These are phyloP conservation scores for Conoideocrella luteorostrata DNA, from an alignment of 2,329 filamentous ascomycete genomes.

Conservation along the genomic window DNA sequence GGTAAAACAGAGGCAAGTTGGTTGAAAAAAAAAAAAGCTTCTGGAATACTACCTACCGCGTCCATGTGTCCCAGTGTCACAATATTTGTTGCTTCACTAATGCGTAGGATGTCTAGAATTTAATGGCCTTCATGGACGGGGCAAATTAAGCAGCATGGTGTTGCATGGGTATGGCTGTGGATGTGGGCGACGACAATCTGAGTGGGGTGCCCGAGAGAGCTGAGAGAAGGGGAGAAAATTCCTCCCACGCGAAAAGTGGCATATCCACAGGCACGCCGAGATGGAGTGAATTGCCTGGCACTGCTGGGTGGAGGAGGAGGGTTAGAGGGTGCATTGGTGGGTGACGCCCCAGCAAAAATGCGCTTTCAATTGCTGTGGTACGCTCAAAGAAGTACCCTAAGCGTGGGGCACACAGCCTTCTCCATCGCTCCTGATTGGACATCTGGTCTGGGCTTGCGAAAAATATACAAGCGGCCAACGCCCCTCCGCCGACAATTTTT, in stretches of 20 bases:
- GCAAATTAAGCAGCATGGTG: no score
- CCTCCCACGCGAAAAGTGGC: background rate
- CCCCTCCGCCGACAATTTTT: conserved; percentile 35
- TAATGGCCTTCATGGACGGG: no score
- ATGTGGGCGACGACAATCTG: no score
- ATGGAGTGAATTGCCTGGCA: no score
- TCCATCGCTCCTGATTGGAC: conserved; percentile 15
- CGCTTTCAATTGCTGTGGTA: conserved; percentile 4
- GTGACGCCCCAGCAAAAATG: conserved; percentile 1
- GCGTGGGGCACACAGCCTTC: conserved; percentile 11
- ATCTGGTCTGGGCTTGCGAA: conserved; percentile 13
- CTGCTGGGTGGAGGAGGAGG: no score
- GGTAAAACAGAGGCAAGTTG: no score
- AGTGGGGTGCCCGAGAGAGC: background rate
- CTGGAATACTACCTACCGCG: no score
- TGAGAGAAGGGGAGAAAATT: background rate
- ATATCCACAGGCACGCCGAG: background rate
- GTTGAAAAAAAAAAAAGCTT: no score
- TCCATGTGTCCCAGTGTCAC: no score
- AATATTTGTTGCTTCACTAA: no score
- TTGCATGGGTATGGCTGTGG: no score
- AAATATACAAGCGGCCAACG: conserved; percentile 29
- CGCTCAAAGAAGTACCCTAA: conserved; percentile 17
- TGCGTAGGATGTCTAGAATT: no score
- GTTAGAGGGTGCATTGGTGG: background rate